Evolutionary conservation across 2,329 filamentous ascomycete species (phyloP), one percentile per base, ranked within the genome.

Genomic region (Arthrinium puccinioides): DNA sequence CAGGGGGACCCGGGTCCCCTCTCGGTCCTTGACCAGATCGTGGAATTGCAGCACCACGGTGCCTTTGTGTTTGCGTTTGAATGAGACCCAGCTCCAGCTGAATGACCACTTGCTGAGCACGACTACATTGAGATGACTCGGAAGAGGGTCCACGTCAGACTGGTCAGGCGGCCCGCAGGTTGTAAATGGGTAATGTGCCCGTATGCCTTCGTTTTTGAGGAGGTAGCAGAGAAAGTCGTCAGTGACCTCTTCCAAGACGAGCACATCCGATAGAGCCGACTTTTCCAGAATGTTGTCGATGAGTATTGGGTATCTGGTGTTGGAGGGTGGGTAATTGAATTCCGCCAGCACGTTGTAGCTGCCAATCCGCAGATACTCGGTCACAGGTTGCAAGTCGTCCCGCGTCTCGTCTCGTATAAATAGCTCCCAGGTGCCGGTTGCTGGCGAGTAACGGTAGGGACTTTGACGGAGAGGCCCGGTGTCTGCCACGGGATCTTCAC

Each of bases 191-290:
- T 79, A 83, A 2, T 53, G 57, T 9, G 55, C 45, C 20, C 64
- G 63, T 18, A 83, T 60, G 3, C 56, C 48, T 3, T 57, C 41
- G 38, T 74, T 53, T 3, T 51, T 48, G 2, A 83, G 67, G 1
- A 84, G 58, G 39, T 66, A 69, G 0, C 66, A 63, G 0, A 84
- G 64, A 42, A 83, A 81, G 27, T 74, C 66, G 43, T 83, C 78
- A 0, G 77, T 80, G 2, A 83, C 73, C 56, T 83, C 80, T 51
- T 84, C 70, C 5, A 84, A 62, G 4, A 74, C 59, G 8, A 75
- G 45, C 4, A 74, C 54, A 39, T 76, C 70, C 7, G 72, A 60
- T 1, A 49, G 40, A 4, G 69, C 68, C 7, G 56, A 52, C 5
- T 51, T 38, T 0, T 64, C 62, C 5, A 74, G 49, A 3, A 76